Evolutionary conservation across 495 filamentous ascomycete species (phyloP).

Genomic region (Amphirosellinia nigrospora): DNA sequence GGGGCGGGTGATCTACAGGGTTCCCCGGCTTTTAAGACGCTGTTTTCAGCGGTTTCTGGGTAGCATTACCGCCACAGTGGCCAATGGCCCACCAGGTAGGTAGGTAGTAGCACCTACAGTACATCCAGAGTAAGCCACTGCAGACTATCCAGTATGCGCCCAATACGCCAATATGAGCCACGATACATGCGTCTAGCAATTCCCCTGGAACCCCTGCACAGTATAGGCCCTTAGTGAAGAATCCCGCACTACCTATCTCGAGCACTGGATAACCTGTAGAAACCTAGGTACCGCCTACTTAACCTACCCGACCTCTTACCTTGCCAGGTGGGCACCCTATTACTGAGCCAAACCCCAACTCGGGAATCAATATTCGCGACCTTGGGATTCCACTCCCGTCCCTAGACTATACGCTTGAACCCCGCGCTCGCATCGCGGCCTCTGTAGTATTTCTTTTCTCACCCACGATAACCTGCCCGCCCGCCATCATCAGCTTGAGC

Average conservation of each 20-base stretch:
- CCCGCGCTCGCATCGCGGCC: conserved; percentile 27
- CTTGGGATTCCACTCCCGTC: conserved; percentile 10
- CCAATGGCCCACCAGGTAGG: conserved; percentile 3
- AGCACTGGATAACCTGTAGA: neutral
- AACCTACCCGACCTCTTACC: neutral
- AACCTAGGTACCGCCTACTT: neutral
- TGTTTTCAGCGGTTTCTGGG: conserved; percentile 23
- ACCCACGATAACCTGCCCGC: neutral
- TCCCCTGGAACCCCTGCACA: too few relatives aligned
- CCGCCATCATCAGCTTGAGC: conserved; percentile 26
- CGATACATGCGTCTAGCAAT: too few relatives aligned
- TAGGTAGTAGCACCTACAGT: too few relatives aligned
- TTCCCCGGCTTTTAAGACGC: conserved; percentile 27
- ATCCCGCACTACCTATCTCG: neutral
- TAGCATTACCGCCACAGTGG: conserved; percentile 14
- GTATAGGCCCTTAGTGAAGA: neutral
- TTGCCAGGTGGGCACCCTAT: too few relatives aligned
- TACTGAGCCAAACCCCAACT: conserved; percentile 6
- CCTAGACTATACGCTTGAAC: conserved; percentile 7
- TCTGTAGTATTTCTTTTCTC: conserved; percentile 13
- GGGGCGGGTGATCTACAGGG: conserved; percentile 27
- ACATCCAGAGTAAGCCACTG: neutral
- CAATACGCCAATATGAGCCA: too few relatives aligned
- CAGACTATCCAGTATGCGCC: neutral
- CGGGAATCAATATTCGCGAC: conserved; percentile 12